Base-by-base conservation (phyloP, 2,329 filamentous ascomycete species). In the Penicillium sp. region DNA sequence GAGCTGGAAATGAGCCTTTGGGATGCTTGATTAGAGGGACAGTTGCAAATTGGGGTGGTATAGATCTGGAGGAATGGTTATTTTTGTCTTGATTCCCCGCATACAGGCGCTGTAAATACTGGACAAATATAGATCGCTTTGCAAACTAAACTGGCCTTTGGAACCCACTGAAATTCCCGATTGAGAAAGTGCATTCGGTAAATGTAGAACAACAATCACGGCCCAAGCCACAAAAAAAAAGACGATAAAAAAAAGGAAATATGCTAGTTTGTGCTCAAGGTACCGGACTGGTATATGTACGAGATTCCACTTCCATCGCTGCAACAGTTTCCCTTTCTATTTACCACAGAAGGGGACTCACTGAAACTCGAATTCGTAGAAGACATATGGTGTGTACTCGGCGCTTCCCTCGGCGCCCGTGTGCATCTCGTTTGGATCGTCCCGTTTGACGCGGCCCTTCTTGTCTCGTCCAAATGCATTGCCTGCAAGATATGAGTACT, bases 351-450 rank as follows among this genome's bases (percentile, higher is more conserved):
- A 13, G n/a, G 40, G 30, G n/a, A 46, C 38, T 70, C 78, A 85
- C 70, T 80, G 78, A 67, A 98, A 87, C 74, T 95, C 91, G 75
- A 98, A 91, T 75, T 97, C 92, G 79, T 98, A 99, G 82, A 93
- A 97, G 74, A 98, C 95, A 79, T 96, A 99, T 43, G 95, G 90
- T 62, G 92, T 95, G 81, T 98, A 99, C 76, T 97, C 93, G 68
- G 86, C 83, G 57, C 88, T 89, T 19, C 86, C 87, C 45, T 86
- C 85, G 37, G 82, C 78, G 4, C 89, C 89, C 3, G 90, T 89
- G 43, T 92, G 91, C 85, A 97, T 91, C 69, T 98, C 94, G 40
- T 88, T 89, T 45, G 90, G 88, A 71, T 98, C 94, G 73, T 99
- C 95, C 78, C 96, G 96, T 73, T 90, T 90, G 68, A 95, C 88